Conservation (phyloP, 345 rosid genomes). For the Lepidium sativum region DNA sequence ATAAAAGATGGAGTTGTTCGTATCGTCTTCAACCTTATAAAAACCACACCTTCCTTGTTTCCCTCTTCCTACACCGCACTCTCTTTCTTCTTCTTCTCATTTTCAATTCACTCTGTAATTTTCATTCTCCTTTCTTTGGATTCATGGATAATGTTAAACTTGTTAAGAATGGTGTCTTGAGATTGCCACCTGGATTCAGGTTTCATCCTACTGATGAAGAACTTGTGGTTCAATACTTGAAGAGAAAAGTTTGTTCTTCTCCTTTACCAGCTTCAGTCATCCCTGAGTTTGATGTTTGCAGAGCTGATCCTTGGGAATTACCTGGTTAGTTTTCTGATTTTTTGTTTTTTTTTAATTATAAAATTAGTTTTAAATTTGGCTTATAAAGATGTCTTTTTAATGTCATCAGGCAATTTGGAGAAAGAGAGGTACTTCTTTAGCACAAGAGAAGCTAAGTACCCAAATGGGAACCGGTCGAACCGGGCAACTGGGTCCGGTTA, state of each 20-base stretch:
- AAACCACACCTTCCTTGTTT: constrained; percentile 27
- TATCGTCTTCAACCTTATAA: constrained; percentile 28
- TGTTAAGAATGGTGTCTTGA: constrained; percentile 62
- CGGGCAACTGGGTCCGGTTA: constrained; percentile 80
- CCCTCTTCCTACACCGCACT: constrained; percentile 29
- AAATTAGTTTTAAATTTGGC: background rate
- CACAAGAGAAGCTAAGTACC: constrained; percentile 83
- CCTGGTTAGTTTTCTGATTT: constrained; percentile 47
- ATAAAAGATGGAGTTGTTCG: constrained; percentile 21
- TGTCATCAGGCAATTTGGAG: constrained; percentile 63
- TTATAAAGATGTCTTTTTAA: background rate
- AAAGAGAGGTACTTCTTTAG: constrained; percentile 96
- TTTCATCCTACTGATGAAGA: constrained; percentile 97
- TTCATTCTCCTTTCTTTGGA: background rate
- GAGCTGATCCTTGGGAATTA: constrained; percentile 94
- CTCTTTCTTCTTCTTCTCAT: background rate
- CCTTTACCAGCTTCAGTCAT: constrained; percentile 92
- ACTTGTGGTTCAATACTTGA: constrained; percentile 80
- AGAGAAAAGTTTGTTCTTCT: constrained; percentile 52
- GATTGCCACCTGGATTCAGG: constrained; percentile 91
- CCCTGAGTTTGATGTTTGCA: constrained; percentile 89
- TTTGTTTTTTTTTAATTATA: background rate
- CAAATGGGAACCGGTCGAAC: constrained; percentile 86
- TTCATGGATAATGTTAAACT: constrained; percentile 61
- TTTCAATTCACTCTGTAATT: background rate